A percentile compares a stretch with the other conserved stretches of the same genome.
Evolutionary conservation across 2,329 filamentous ascomycete genomes (phyloP).

Genomic region (Colletotrichum sp.): DNA sequence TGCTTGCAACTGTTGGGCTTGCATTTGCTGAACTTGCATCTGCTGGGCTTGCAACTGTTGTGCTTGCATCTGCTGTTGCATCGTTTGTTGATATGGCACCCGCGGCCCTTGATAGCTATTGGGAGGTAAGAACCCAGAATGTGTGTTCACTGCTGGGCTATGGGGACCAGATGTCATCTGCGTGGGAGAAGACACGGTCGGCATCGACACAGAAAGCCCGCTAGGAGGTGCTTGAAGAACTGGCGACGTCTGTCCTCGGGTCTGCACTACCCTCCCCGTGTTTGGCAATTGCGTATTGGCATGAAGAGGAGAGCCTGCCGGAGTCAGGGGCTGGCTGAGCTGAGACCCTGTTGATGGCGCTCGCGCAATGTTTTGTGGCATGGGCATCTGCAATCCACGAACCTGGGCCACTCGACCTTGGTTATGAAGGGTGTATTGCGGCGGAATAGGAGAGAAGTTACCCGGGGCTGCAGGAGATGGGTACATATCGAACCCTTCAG

Average conservation of each 20-base stretch:
- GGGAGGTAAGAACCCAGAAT: not conserved
- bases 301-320: slow-evolving; percentile 6
- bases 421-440: not conserved
- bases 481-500: not conserved
- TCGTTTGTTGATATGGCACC: not conserved
- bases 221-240: slow-evolving; percentile 8
- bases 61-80: not conserved
- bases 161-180: not conserved
- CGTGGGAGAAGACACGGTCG: not conserved
- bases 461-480: not conserved
- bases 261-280: not conserved
- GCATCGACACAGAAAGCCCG: slow-evolving; percentile 3
- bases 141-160: not conserved
- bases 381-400: not conserved
- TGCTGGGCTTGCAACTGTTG: not conserved
- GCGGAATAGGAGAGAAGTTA: not conserved
- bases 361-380: not conserved
- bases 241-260: not conserved
- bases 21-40: not conserved
- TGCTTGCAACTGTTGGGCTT: not conserved
- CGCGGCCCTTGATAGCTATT: not conserved
- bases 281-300: not conserved
- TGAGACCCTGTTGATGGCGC: not conserved
- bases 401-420: not conserved
- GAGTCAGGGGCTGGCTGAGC: not conserved